Percentiles rank a stretch among this genome's conserved stretches.
phyloP scores from a whole-genome alignment of 176 grass and related monocot genomes.

The Eremochloa ophiuroides region DNA sequence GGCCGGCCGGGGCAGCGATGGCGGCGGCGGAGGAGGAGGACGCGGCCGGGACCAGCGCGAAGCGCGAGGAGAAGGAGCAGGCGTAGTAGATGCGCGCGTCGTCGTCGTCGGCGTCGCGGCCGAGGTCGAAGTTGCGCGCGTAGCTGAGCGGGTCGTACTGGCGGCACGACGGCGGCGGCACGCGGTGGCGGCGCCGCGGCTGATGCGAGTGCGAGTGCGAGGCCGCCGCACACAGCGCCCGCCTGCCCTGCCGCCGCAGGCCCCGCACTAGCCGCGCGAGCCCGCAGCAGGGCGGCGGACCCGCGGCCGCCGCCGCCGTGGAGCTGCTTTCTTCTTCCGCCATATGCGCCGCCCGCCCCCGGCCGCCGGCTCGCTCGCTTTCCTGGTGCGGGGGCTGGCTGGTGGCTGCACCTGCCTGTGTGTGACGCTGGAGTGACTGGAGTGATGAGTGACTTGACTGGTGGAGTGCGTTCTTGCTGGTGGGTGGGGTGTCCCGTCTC shows the following conservation, averaged over 20 bases:
- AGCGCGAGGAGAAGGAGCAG: slow-evolving; percentile 76
- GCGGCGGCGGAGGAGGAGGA: neutral
- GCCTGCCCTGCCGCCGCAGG: slow-evolving; percentile 55
- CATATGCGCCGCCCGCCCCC: neutral
- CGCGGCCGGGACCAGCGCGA: slow-evolving; percentile 31
- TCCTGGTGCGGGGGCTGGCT: neutral
- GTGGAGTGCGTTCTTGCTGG: no score
- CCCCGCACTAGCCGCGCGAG: slow-evolving; percentile 46
- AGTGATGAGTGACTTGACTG: no score
- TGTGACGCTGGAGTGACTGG: neutral
- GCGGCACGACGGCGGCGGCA: slow-evolving; percentile 6
- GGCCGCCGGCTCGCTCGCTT: neutral
- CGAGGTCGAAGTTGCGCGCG: slow-evolving; percentile 75
- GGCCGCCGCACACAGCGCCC: slow-evolving; percentile 22
- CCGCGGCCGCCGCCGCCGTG: neutral
- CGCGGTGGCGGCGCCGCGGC: neutral
- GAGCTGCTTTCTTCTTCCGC: slow-evolving; percentile 17
- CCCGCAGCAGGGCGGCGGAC: neutral
- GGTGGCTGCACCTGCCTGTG: neutral
- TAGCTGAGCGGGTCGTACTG: slow-evolving; percentile 88
- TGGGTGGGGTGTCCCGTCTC: no score
- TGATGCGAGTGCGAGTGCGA: neutral
- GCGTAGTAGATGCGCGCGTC: slow-evolving; percentile 47
- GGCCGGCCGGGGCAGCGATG: neutral
- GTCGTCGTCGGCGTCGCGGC: slow-evolving; percentile 12